Evolutionary conservation across 305 asterid species (phyloP), one percentile per base, ranked within the genome.

Genomic region (Stenogyne calaminthoides): DNA sequence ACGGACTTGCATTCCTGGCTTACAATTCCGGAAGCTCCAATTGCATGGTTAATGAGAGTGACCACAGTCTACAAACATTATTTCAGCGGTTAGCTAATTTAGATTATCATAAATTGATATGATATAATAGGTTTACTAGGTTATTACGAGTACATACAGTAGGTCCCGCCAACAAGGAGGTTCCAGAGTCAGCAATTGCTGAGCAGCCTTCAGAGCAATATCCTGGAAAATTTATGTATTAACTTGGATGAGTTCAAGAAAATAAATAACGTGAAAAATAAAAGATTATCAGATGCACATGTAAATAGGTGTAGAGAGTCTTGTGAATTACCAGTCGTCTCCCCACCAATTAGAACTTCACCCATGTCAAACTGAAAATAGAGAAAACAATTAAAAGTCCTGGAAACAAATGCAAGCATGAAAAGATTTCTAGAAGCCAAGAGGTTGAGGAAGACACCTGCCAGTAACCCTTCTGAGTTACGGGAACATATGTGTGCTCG

Each of bases 131-230:
- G 52, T 76, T 12, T 44, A 49, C 18, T 70, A 59, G 40, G 52
- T 76, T 12, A 22, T 11, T 29, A 32, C 19, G 65, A 65, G 69
- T 52, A 83, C 96, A 58, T 85, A 93, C 98, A 16, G 97, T 91
- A 51, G 98, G 97, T 78, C 98, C 98, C 12, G 98, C 92, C 87
- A 93, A 83, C 81, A 91, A 81, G 51, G 98, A 91, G 56, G 96
- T 91, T 66, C 98, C 98, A 71, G 98, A 91, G 81, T 93, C 97
- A 7, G 96, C 97, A 69, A 93, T 93, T 44, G 98, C 97, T 22
- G 98, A 81, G 84, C 98, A 93, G 59, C 98, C 95, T 14, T 83
- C 81, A 16, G 86, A 67, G 69, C 97, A 93, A 76, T 78, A 91
- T 71, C 98, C 98, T 91, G 83, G 25, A 76, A 20, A 22, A 68